Evolutionary conservation across 306 rosid genomes (phyloP).

Genomic region (Amphicarpaea edgeworthii): DNA sequence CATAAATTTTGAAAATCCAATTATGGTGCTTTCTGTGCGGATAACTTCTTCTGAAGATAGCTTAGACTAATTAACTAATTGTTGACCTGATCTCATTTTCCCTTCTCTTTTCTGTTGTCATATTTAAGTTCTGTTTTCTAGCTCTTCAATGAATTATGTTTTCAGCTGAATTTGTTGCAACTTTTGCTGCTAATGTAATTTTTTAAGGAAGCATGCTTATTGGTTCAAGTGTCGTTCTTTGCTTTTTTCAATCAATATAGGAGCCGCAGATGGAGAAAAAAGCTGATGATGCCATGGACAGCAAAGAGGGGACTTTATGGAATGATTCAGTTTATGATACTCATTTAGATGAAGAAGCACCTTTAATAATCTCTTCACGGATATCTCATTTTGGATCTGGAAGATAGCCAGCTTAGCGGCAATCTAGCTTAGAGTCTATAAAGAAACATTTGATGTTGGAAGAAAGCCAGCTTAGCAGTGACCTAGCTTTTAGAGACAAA

Average conservation of each 20-base stretch:
- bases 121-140: no score
- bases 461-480: conserved; percentile 47
- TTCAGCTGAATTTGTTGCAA: neutral
- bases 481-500: conserved; percentile 41
- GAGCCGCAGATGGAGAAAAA: conserved; percentile 86
- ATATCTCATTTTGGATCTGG: conserved; percentile 84
- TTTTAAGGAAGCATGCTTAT: conserved; percentile 34
- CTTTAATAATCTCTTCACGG: conserved; percentile 76
- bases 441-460: conserved; percentile 62
- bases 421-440: conserved; percentile 38
- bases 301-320: conserved; percentile 51
- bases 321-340: conserved; percentile 55
- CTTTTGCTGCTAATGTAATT: neutral
- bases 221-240: conserved; percentile 33
- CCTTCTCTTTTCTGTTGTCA: no score
- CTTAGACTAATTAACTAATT: no score
- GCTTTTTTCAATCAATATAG: conserved; percentile 51
- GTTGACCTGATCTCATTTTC: no score
- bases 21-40: neutral
- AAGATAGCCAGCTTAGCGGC: conserved; percentile 51
- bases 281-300: conserved; percentile 57
- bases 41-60: no score
- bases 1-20: neutral
- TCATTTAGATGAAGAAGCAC: conserved; percentile 76
- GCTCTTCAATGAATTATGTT: no score